These are phyloP conservation scores for Sclerotinia spermophila DNA, from an alignment of 2,329 filamentous ascomycete species.

Conservation along the genomic window DNA sequence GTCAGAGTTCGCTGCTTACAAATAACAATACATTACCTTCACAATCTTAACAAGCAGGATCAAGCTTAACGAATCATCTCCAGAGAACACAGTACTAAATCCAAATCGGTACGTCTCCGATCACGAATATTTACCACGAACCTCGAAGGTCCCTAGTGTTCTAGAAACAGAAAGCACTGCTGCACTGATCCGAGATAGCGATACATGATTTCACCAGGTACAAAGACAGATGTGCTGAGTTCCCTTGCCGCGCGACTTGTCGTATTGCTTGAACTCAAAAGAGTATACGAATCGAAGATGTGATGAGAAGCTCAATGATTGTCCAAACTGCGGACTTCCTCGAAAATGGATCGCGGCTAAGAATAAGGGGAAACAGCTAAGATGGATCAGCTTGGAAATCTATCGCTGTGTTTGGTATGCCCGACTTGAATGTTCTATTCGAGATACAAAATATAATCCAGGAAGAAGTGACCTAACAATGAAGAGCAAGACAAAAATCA, in stretches of 20 bases:
- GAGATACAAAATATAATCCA: not conserved
- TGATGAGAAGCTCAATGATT: no score
- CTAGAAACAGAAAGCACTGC: not conserved
- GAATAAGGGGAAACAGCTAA: not conserved
- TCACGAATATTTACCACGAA: no score
- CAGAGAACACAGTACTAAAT: not conserved
- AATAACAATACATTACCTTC: no score
- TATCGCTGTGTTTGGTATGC: fast-evolving
- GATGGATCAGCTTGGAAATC: not conserved
- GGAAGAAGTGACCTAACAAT: fast-evolving
- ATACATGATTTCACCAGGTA: not conserved
- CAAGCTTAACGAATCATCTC: no score
- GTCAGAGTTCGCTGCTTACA: no score
- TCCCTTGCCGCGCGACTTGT: no score
- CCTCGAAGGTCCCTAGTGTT: fast-evolving
- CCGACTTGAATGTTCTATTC: fast-evolving
- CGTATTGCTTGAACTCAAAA: no score
- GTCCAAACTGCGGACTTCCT: no score
- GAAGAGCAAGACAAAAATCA: no score
- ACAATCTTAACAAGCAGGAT: no score
- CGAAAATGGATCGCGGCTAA: not conserved
- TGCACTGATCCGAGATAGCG: not conserved
- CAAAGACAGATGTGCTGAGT: not conserved
- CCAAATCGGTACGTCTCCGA: no score
- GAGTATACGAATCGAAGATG: no score